Base-by-base conservation (phyloP, 805 yeast genomes). In the Candida takata region DNA sequence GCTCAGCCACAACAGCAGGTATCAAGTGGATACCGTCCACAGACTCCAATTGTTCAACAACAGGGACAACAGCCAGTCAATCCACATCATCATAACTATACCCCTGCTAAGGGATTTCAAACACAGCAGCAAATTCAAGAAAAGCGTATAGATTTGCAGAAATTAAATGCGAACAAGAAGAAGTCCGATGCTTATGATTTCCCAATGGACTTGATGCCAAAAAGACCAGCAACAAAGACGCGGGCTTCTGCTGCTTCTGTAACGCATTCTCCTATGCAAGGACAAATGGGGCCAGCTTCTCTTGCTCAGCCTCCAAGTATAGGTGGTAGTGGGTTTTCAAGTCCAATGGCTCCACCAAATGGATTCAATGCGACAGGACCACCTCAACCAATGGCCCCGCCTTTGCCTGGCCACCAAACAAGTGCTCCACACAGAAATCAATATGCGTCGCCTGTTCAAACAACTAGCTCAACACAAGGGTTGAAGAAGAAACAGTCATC, bases 121-220 rank as follows among this genome's bases (percentile, higher is more conserved):
- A 36, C 31, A 5, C 35, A 31, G n/a, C 44, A 41, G 7, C 40
- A 41, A 19, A 21, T 10, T 6, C n/a, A 20, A 10, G 23, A 20
- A 20, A 10, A 24, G 13, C 25, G 52, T 27, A 31, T 56, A 18
- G 57, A 49, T 16, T 33, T 55, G 11, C 34, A 48, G 37, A 62
- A 64, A 31, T 51, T 74, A 13, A 64, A 62, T 35, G 58, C 57
- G n/a, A 62, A 63, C 27, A 77, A 78, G 54, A 70, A 71, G 47
- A 78, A 75, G 52, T 71, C 79, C n/a, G 85, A 80, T 58, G 86
- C 87, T 0, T 82, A 79, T 47, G 92, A 82, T 50, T 79, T 82
- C 49, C 90, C 90, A 1, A 60, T 64, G 15, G 74, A 67, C 30
- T 52, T 82, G 29, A 58, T 79, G 10, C 59, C 69, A 2, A 64